Conservation (phyloP, 2,329 filamentous ascomycete genomes). For the Aspergillus pseudoviridinutans region DNA sequence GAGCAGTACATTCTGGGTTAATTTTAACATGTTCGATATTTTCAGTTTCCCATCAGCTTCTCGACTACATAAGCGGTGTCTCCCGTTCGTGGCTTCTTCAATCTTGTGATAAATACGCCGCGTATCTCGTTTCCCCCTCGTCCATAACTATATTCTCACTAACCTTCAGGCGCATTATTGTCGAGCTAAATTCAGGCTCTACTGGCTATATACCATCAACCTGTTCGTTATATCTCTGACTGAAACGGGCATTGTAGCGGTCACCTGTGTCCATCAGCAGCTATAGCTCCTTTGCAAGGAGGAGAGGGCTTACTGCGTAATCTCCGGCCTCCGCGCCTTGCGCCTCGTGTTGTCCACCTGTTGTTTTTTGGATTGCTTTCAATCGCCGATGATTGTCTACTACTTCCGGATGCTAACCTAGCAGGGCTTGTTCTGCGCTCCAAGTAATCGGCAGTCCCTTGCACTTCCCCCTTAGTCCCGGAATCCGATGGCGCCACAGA, state of each 20-base stretch:
- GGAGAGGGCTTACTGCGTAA: slow-evolving; percentile 23
- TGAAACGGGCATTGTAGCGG: slow-evolving; percentile 30
- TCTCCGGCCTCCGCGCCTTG: slow-evolving; percentile 18
- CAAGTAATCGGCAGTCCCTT: slow-evolving; percentile 17
- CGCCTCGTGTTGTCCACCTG: slow-evolving; percentile 7
- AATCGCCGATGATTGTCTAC: slow-evolving; percentile 14
- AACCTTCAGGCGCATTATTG: neutral
- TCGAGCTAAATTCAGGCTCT: neutral
- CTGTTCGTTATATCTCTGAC: slow-evolving; percentile 9
- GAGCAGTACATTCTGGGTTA: slow-evolving; percentile 22
- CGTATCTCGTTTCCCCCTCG: neutral
- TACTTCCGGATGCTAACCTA: slow-evolving; percentile 26
- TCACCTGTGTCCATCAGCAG: slow-evolving; percentile 23
- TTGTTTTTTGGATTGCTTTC: slow-evolving; percentile 6
- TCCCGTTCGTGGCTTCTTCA: neutral
- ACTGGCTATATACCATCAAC: neutral
- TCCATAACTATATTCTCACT: neutral
- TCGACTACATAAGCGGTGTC: neutral
- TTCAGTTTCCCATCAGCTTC: neutral
- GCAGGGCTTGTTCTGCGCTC: slow-evolving; percentile 27
- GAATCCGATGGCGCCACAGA: slow-evolving; percentile 1
- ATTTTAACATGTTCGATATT: slow-evolving; percentile 17
- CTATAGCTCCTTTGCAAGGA: neutral
- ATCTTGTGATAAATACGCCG: neutral
- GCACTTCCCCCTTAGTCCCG: slow-evolving; percentile 11